These are phyloP conservation scores for Penicillium sp. DNA, from an alignment of 2,329 filamentous ascomycete genomes.

Conservation along the genomic window DNA sequence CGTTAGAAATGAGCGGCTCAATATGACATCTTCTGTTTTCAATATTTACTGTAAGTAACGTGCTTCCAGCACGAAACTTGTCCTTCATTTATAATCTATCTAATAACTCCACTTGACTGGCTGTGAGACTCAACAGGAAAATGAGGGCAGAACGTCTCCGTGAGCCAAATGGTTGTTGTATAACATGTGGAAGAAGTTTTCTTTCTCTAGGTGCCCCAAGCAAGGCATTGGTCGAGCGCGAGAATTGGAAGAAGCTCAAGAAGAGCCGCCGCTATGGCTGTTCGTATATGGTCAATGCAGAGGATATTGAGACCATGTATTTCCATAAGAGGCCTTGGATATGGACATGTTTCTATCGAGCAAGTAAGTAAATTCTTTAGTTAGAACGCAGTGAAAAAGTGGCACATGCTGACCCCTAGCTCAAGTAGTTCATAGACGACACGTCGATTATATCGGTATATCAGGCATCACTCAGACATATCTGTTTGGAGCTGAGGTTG, in stretches of 20 bases:
- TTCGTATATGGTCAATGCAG: conserved; percentile 10
- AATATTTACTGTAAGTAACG: conserved; percentile 4
- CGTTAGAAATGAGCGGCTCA: conserved; percentile 5
- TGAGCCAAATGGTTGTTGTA: not conserved
- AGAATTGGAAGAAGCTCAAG: conserved; percentile 4
- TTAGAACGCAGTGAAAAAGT: not conserved
- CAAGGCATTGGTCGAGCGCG: conserved; percentile 6
- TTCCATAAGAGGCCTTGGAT: conserved; percentile 4
- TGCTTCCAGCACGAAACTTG: not conserved
- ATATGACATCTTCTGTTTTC: not conserved
- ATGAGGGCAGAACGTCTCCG: not conserved
- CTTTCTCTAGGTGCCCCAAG: not conserved
- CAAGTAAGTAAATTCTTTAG: conserved; percentile 1
- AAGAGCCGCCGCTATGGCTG: not conserved
- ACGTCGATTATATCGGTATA: conserved; percentile 8
- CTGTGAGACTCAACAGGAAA: not conserved
- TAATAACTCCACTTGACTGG: not conserved
- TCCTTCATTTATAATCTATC: not conserved
- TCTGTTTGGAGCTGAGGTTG: not conserved
- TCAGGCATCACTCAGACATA: conserved; percentile 7
- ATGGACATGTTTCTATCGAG: conserved; percentile 8
- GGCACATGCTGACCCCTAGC: not conserved
- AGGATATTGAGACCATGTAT: conserved; percentile 12
- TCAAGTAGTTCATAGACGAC: conserved; percentile 11
- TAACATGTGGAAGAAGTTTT: conserved; percentile 5